Conservation (phyloP, 2,329 filamentous ascomycete genomes). For the Trichophyton simii region DNA sequence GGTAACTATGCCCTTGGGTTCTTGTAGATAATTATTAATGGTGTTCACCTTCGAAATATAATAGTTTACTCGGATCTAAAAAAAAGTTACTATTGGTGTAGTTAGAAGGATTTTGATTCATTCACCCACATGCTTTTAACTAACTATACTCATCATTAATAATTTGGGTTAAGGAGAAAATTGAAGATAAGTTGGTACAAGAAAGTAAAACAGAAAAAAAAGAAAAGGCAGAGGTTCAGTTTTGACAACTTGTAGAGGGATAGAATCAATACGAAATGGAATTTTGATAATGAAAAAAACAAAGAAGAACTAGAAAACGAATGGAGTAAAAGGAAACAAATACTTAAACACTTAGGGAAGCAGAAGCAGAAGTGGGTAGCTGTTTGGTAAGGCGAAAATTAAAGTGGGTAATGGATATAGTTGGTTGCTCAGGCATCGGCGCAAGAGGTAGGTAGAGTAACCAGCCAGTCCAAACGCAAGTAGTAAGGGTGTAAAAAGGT, state of each 20-base stretch:
- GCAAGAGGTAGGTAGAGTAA: not conserved
- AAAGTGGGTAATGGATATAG: not conserved
- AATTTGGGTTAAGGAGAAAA: not conserved
- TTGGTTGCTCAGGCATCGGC: not conserved
- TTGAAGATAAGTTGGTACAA: slow-evolving; percentile 1
- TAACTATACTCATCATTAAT: slow-evolving; percentile 1
- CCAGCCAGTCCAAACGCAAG: not conserved
- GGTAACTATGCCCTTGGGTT: too few relatives aligned
- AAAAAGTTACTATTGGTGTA: not conserved
- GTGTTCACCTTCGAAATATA: not conserved
- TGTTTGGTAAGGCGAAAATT: not conserved
- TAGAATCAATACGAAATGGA: not conserved
- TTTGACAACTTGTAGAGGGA: not conserved
- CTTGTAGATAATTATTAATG: too few relatives aligned
- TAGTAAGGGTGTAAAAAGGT: not conserved
- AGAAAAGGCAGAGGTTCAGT: not conserved
- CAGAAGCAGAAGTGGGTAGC: not conserved
- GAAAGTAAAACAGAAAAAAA: not conserved
- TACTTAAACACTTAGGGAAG: not conserved
- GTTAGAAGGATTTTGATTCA: not conserved
- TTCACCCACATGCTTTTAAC: not conserved
- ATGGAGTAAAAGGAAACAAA: not conserved
- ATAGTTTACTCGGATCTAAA: not conserved
- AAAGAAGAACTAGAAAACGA: not conserved
- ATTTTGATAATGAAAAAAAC: not conserved